phyloP scores from a whole-genome alignment of 129 eudicot genomes.

The Apium graveolens region DNA sequence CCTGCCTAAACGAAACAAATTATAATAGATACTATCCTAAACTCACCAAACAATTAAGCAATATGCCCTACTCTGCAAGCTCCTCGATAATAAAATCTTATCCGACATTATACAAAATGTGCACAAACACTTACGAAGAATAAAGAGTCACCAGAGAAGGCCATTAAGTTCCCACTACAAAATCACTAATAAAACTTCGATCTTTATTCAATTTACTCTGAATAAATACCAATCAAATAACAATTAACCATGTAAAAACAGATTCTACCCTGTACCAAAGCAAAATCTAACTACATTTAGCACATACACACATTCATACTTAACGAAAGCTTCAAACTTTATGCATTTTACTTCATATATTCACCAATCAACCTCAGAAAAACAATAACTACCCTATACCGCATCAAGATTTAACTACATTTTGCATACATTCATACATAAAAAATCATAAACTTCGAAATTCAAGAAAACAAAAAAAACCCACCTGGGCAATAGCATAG shows the following conservation, averaged over 20 bases:
- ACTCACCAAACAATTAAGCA: background rate
- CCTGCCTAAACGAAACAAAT: background rate
- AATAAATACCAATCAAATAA: background rate
- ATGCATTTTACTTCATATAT: background rate
- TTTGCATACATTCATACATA: background rate
- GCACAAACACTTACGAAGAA: background rate
- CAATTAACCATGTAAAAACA: background rate
- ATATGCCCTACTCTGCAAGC: background rate
- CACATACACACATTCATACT: no score
- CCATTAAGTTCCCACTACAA: background rate
- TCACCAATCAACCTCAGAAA: background rate
- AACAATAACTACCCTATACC: no score
- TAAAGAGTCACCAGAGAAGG: background rate
- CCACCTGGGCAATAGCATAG: conserved; percentile 68
- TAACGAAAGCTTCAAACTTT: background rate
- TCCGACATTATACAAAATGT: background rate
- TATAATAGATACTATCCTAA: background rate
- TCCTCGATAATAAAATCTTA: background rate
- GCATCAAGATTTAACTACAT: no score
- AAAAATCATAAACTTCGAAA: background rate
- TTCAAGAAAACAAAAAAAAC: background rate
- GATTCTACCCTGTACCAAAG: no score
- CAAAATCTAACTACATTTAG: no score
- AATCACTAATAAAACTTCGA: background rate
- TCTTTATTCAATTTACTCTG: background rate